These are phyloP conservation scores for Asterochloris erici DNA, from an alignment of 139 green algal genomes.

Conservation along the genomic window DNA sequence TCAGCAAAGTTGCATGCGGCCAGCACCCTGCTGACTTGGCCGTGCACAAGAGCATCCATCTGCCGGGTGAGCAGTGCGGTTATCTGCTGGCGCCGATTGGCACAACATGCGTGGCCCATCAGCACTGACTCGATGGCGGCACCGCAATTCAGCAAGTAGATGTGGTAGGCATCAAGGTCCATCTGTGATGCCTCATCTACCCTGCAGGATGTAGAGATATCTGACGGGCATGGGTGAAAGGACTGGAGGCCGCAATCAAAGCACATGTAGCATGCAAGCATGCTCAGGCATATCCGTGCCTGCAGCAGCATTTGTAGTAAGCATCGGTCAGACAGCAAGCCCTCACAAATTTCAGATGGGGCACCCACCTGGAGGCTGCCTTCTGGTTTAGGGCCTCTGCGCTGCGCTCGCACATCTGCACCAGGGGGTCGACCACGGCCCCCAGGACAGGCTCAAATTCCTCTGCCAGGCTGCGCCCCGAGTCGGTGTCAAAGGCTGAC, in stretches of 20 bases:
- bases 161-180: too few relatives aligned
- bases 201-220: too few relatives aligned
- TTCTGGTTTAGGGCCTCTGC: slow-evolving; percentile 42
- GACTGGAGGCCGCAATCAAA: too few relatives aligned
- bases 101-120: not conserved
- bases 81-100: not conserved
- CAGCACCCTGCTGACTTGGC: slow-evolving; percentile 22
- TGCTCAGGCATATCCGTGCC: not conserved
- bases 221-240: too few relatives aligned
- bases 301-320: not conserved
- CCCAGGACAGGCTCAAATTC: slow-evolving; percentile 42
- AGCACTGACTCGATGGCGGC: too few relatives aligned
- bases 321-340: not conserved
- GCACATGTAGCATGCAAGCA: too few relatives aligned
- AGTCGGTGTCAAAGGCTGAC: slow-evolving; percentile 32
- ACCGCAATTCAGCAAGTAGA: too few relatives aligned
- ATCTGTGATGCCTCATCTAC: too few relatives aligned
- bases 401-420: slow-evolving; percentile 51
- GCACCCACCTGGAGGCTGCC: not conserved
- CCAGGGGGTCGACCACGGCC: slow-evolving; percentile 66
- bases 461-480: not conserved
- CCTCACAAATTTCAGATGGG: not conserved
- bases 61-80: not conserved
- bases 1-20: slow-evolving; percentile 54
- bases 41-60: not conserved